Percentiles rank a stretch among this genome's conserved stretches.
Evolutionary conservation across 2,329 filamentous ascomycete genomes (phyloP).

Genomic region (Cucurbitaria berberidis): DNA sequence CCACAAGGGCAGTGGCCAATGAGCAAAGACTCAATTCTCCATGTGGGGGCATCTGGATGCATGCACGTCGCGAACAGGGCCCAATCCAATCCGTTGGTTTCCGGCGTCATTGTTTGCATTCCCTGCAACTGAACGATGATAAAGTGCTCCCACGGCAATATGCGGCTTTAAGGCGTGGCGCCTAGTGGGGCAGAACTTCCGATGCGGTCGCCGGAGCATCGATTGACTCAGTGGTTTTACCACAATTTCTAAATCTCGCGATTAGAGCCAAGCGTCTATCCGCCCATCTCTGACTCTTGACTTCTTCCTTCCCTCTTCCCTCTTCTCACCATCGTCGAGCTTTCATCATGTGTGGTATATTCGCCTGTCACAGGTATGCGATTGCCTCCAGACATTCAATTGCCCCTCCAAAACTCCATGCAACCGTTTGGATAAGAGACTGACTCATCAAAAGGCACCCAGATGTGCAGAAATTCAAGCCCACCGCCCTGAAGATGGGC

Average conservation of each 20-base stretch:
- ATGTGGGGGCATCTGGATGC: slow-evolving; percentile 22
- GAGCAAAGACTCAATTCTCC: slow-evolving; percentile 10
- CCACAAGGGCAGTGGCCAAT: slow-evolving; percentile 23
- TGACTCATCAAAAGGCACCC: slow-evolving; percentile 67
- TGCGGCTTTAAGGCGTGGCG: slow-evolving; percentile 26
- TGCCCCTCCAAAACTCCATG: slow-evolving; percentile 34
- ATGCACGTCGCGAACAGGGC: slow-evolving; percentile 9
- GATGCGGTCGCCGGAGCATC: slow-evolving; percentile 27
- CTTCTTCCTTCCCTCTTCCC: slow-evolving; percentile 13
- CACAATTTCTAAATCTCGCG: slow-evolving; percentile 27
- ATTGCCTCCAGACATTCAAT: slow-evolving; percentile 17
- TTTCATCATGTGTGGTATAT: slow-evolving; percentile 90
- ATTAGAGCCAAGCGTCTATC: slow-evolving; percentile 16
- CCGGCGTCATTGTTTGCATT: slow-evolving; percentile 21
- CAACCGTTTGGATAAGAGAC: slow-evolving; percentile 29
- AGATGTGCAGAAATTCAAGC: slow-evolving; percentile 95
- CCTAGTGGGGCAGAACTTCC: slow-evolving; percentile 26
- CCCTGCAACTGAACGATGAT: slow-evolving; percentile 16
- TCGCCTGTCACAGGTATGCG: slow-evolving; percentile 84
- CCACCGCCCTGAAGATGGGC: slow-evolving; percentile 87
- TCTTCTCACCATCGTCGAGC: slow-evolving; percentile 8
- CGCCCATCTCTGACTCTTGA: slow-evolving; percentile 10
- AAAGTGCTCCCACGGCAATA: slow-evolving; percentile 10
- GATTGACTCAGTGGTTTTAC: slow-evolving; percentile 29
- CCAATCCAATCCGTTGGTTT: slow-evolving; percentile 8